A percentile compares a stretch with the other conserved stretches of the same genome.
These are phyloP conservation scores for Pezicula carpinea DNA, from an alignment of 2,329 filamentous ascomycete species.

Conservation along the genomic window DNA sequence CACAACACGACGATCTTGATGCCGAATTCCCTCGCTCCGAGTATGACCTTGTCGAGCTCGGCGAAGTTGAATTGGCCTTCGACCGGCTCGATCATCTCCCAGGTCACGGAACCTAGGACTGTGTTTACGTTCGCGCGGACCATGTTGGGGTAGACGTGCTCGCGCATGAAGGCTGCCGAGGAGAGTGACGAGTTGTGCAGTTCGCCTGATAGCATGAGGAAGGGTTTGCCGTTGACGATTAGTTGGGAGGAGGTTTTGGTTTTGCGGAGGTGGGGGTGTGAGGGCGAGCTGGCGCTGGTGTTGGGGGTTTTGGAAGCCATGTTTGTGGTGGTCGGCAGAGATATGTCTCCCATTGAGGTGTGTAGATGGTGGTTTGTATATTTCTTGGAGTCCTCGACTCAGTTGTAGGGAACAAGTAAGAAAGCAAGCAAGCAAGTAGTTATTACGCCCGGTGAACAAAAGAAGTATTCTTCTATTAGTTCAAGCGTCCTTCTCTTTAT, in stretches of 20 bases:
- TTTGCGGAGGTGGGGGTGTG: conserved; percentile 9
- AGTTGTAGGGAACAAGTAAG: too few species aligned
- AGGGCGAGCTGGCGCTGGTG: not conserved
- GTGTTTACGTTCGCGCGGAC: conserved; percentile 32
- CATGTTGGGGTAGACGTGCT: conserved; percentile 25
- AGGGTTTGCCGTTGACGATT: conserved; percentile 33
- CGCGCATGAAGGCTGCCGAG: conserved; percentile 29
- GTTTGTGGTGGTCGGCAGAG: too few species aligned
- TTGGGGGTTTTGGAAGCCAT: not conserved
- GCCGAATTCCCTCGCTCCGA: conserved; percentile 25
- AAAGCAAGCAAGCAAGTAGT: too few species aligned
- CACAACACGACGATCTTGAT: conserved; percentile 34
- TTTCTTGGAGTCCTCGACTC: too few species aligned
- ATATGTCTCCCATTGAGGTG: too few species aligned
- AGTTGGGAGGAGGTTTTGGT: conserved; percentile 27
- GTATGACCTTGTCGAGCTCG: conserved; percentile 31
- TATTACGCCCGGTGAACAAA: too few species aligned
- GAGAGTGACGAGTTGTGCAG: conserved; percentile 34
- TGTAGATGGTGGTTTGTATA: too few species aligned
- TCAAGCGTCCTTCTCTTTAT: too few species aligned
- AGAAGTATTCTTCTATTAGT: too few species aligned
- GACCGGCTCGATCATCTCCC: conserved; percentile 33
- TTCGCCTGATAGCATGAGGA: conserved; percentile 31
- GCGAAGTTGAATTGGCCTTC: conserved; percentile 32
- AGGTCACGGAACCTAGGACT: conserved; percentile 31